These are phyloP conservation scores for Diplodia sapinea DNA, from an alignment of 2,329 filamentous ascomycete genomes.

Conservation along the genomic window DNA sequence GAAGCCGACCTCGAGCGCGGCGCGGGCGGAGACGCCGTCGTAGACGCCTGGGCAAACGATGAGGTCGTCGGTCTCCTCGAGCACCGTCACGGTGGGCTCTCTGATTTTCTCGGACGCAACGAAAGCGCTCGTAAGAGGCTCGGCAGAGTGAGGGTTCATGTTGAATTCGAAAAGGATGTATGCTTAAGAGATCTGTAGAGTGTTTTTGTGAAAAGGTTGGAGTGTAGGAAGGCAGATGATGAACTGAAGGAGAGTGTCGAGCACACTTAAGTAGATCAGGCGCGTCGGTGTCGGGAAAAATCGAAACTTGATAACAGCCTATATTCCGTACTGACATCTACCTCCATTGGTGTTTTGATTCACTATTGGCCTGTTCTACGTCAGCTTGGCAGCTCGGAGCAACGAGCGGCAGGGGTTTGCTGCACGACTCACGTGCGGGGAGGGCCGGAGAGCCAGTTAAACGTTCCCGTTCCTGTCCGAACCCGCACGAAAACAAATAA, in stretches of 20 bases:
- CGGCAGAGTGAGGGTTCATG: neutral
- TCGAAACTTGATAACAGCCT: neutral
- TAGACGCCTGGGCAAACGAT: slow-evolving; percentile 70
- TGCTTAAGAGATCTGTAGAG: neutral
- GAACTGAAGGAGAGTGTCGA: neutral
- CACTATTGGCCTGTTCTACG: neutral
- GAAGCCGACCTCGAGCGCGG: slow-evolving; percentile 67
- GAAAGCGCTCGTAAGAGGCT: neutral
- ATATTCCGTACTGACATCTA: neutral
- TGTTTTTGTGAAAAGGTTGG: too few relatives aligned
- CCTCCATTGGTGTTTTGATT: neutral
- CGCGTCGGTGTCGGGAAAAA: neutral
- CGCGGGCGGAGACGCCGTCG: slow-evolving; percentile 69
- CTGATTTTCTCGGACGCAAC: neutral
- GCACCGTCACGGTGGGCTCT: slow-evolving; percentile 32
- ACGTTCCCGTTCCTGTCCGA: slow-evolving; percentile 18
- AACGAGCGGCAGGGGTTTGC: neutral
- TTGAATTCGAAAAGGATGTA: neutral
- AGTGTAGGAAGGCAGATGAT: neutral
- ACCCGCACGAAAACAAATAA: slow-evolving; percentile 23
- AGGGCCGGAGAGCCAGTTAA: slow-evolving; percentile 17
- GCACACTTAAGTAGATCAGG: neutral
- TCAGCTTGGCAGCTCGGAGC: neutral
- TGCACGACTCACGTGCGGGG: slow-evolving; percentile 13
- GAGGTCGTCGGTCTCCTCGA: slow-evolving; percentile 42